Evolutionary conservation across 2,329 filamentous ascomycete species (phyloP), one percentile per base, ranked within the genome.

Genomic region (Phialophora macrospora): DNA sequence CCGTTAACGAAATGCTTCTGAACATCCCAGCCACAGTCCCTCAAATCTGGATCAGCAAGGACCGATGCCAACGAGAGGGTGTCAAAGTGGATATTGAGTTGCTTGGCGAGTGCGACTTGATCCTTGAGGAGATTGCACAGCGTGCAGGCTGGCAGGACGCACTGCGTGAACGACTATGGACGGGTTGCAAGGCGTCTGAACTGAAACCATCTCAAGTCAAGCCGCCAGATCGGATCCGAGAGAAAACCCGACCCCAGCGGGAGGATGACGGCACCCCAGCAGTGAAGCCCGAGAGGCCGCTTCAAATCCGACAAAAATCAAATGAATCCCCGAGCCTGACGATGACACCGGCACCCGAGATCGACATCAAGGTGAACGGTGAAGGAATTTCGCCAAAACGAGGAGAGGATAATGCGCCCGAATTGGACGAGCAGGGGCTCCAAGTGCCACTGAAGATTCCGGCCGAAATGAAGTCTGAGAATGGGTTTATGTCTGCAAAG

Each of bases 51-150:
- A 92, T 97, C 72, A 72, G 68, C 62, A 72, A 71, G 48, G 67
- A 71, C 32, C 63, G 68, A 14, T 71, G 68, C 51, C 64, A 66
- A 46, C 94, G 98, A 77, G 67, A 70, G 49, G 69, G 69, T n/a
- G 91, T 96, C 76, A 92, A 96, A 76, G 98, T 99, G 73, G 95
- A 99, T 77, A 92, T 99, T 71, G 93, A 97, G 76, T 84, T 99
- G 62, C 83, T 98, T n/a, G 95, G 95, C 41, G 92, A 97, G 76
- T 97, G 94, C 78, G 95, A 99, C 75, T 85, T 93, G 48, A 88
- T 98, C 8, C 90, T 98, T 14, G 85, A 90, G 0, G 94, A 98
- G 80, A 84, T 99, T 60, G 94, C 91, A 75, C 86, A 88, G 52
- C 87, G 91, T 12, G 88, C 91, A 1, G 90, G 89, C 2, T 98